Evolutionary conservation across 2,329 filamentous ascomycete genomes (phyloP), one percentile per base, ranked within the genome.

Genomic region (Fusarium anguioides): DNA sequence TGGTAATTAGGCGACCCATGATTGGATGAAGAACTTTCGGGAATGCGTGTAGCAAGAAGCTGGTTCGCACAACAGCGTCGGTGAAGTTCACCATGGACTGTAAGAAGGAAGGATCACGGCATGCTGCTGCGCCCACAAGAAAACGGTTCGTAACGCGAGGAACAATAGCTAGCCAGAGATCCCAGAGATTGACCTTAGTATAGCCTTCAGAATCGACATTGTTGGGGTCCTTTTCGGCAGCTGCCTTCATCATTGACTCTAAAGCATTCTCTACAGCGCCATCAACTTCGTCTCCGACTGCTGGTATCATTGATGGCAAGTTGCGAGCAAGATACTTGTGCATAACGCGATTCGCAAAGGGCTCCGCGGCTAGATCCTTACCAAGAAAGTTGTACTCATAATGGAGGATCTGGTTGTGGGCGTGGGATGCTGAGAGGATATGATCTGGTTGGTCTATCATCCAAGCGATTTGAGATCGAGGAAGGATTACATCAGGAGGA

Each of bases 1-100:
- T 66, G 5, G 81, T 70, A 21, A 83, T 64, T 1, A 86, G 66
- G 5, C 75, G 79, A 11, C 83, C 82, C 6, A 87, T 53, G 2
- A 88, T 60, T 0, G 84, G 83, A 23, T 85, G 82, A 4, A 87
- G 70, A 3, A 82, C 74, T 9, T 75, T 75, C 0, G 86, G 84
- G 4, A 84, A 75, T 55, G 85, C 73, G 63, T 76, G 77, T n/a
- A 85, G 75, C 17, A 84, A 61, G 42, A 83, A 76, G 57, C 77
- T 77, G 57, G 81, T 81, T 41, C 82, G 70, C 3, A 86, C 69
- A 4, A 86, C 80, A 47, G 81, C 80, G 58, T 83, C 79, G 29
- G 84, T 83, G 60, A 87, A 88, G 24, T 74, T 74, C 9, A 83
- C 75, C 68, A 84, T 83, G 51, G 78, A 75, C n/a, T 79, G 70